A percentile compares a stretch with the other conserved stretches of the same genome.
Conservation (phyloP, 148 eudicot genomes). For the Limonium bicolor region DNA sequence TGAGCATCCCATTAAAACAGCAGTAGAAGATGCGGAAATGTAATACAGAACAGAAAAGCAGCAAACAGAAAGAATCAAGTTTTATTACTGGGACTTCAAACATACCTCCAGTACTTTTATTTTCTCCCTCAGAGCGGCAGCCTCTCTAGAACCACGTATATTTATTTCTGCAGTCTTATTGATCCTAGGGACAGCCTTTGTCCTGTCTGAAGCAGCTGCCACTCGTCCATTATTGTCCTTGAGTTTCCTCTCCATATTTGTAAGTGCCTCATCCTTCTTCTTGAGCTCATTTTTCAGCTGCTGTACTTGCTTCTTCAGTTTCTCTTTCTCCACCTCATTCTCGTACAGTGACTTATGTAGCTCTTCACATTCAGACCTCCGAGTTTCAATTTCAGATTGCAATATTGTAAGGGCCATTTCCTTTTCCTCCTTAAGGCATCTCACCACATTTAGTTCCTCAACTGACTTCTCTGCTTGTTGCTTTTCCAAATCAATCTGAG, state of each 20-base stretch:
- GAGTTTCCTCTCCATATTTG: conserved; percentile 47
- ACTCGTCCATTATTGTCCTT: conserved; percentile 26
- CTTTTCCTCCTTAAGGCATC: conserved; percentile 30
- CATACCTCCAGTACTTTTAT: conserved; percentile 72
- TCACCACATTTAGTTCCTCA: conserved; percentile 27
- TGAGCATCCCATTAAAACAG: neutral
- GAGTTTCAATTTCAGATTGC: conserved; percentile 30
- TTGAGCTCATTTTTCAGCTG: conserved; percentile 41
- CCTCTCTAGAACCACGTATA: conserved; percentile 33
- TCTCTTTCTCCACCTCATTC: conserved; percentile 59
- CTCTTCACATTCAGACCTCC: conserved; percentile 31
- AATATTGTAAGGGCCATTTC: conserved; percentile 26
- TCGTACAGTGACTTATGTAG: conserved; percentile 25
- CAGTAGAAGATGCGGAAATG: neutral
- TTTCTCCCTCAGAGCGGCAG: conserved; percentile 43
- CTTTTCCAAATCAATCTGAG: conserved; percentile 9
- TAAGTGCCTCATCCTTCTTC: conserved; percentile 50
- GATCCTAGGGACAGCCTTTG: conserved; percentile 22
- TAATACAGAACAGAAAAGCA: neutral
- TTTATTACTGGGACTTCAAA: neutral
- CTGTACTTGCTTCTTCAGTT: conserved; percentile 38
- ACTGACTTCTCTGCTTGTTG: conserved; percentile 27
- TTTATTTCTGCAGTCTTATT: conserved; percentile 14
- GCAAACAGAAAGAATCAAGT: neutral
- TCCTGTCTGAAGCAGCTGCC: conserved; percentile 20